These are phyloP conservation scores for Salvia rosmarinus DNA, from an alignment of 257 asterid genomes.

Conservation along the genomic window DNA sequence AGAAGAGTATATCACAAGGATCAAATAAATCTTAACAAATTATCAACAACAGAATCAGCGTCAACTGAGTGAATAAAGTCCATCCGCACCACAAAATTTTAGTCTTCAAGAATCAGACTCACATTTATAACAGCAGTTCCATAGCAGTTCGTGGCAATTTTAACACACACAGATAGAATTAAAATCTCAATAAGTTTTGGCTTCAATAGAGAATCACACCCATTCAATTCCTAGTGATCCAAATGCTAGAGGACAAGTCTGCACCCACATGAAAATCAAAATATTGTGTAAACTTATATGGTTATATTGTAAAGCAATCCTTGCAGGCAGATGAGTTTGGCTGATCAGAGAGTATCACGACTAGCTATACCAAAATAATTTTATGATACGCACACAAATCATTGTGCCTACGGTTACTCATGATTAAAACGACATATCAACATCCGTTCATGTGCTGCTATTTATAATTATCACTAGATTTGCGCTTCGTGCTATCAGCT, in stretches of 20 bases:
- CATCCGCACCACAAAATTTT: slow-evolving; percentile 8
- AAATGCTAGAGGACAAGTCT: not conserved
- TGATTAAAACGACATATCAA: not conserved
- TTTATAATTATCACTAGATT: not conserved
- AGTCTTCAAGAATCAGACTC: slow-evolving; percentile 33
- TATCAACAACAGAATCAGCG: not conserved
- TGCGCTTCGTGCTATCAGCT: too few relatives aligned
- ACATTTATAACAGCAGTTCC: not conserved
- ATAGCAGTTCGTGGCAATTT: not conserved
- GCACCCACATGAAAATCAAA: not conserved
- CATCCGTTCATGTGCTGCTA: slow-evolving; percentile 3
- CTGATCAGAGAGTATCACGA: not conserved
- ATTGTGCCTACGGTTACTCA: slow-evolving; percentile 20
- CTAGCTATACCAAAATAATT: slow-evolving; percentile 13
- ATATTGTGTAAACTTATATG: not conserved
- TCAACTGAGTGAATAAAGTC: not conserved
- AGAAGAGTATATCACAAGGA: slow-evolving; percentile 2
- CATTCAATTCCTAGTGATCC: not conserved
- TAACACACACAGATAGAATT: not conserved
- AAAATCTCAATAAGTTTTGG: not conserved
- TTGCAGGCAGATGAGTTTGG: not conserved
- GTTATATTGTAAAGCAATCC: not conserved
- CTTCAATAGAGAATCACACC: slow-evolving; percentile 14
- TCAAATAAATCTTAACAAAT: not conserved
- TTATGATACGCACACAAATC: slow-evolving; percentile 22